Evolutionary conservation across 768 basidiomycete species (phyloP).

Genomic region (Floccularia luteovirens): DNA sequence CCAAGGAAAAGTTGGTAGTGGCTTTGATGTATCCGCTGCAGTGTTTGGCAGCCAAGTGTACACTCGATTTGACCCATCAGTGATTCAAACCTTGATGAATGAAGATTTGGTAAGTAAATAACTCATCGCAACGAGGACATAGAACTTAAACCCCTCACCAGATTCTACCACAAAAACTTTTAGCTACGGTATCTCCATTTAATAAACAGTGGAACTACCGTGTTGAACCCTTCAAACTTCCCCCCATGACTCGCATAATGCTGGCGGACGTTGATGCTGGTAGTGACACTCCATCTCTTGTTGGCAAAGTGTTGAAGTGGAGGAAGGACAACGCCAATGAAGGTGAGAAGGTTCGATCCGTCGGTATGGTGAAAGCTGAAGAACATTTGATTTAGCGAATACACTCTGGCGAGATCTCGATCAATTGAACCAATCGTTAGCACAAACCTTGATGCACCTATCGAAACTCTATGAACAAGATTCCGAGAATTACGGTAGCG

Average conservation of each 20-base stretch:
- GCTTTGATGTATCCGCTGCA: constrained; percentile 93
- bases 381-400: constrained; percentile 33
- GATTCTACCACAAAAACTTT: constrained; percentile 24
- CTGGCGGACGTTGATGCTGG: constrained; percentile 96
- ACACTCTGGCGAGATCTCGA: constrained; percentile 61
- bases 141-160: neutral
- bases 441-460: constrained; percentile 41
- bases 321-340: constrained; percentile 52
- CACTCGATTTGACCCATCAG: constrained; percentile 73
- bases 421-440: constrained; percentile 52
- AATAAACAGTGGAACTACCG: constrained; percentile 71
- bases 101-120: constrained; percentile 34
- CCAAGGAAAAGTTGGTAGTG: constrained; percentile 96
- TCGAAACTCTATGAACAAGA: constrained; percentile 41
- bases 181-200: constrained; percentile 49
- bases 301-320: constrained; percentile 89
- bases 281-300: constrained; percentile 91
- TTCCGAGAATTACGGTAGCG: constrained; percentile 40
- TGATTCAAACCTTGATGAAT: constrained; percentile 60
- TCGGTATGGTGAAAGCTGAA: neutral
- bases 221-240: constrained; percentile 69
- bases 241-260: constrained; percentile 76
- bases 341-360: constrained; percentile 27
- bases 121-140: neutral
- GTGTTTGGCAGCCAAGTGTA: constrained; percentile 94